Conservation (phyloP, 2,329 filamentous ascomycete genomes). For the Sporothrix brasiliensis region DNA sequence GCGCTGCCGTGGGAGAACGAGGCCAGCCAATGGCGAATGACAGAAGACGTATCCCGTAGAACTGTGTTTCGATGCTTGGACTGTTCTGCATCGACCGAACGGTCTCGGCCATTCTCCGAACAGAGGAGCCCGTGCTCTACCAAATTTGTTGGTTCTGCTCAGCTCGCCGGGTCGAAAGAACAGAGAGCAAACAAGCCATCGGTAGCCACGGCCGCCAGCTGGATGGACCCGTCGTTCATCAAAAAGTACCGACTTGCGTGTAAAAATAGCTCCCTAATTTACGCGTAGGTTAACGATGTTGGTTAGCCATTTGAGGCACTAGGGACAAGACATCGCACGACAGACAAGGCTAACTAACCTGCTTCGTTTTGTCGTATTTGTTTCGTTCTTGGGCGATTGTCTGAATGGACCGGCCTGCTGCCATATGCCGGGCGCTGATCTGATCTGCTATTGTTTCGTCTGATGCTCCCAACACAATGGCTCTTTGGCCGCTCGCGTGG, state of each 20-base stretch:
- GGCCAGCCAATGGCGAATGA: neutral
- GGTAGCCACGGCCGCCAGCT: neutral
- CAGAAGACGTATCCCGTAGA: neutral
- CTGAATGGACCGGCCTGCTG: no score
- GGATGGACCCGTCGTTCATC: no score
- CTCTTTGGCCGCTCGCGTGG: conserved; percentile 8
- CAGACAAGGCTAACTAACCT: no score
- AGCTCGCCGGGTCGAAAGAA: neutral
- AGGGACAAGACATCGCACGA: no score
- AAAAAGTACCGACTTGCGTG: no score
- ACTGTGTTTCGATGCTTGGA: no score
- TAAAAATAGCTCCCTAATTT: no score
- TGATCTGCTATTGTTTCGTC: neutral
- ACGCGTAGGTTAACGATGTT: no score
- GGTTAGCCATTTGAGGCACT: no score
- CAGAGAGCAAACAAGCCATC: neutral
- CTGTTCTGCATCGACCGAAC: no score
- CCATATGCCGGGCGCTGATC: neutral
- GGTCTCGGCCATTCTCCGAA: neutral
- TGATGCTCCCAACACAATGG: conserved; percentile 2
- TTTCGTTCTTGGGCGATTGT: no score
- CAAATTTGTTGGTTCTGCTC: neutral
- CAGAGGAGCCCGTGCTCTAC: neutral
- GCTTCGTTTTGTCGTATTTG: no score
- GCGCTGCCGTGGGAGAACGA: neutral